phyloP scores from a whole-genome alignment of 2,329 filamentous ascomycete species.

The Thelonectria discophora region DNA sequence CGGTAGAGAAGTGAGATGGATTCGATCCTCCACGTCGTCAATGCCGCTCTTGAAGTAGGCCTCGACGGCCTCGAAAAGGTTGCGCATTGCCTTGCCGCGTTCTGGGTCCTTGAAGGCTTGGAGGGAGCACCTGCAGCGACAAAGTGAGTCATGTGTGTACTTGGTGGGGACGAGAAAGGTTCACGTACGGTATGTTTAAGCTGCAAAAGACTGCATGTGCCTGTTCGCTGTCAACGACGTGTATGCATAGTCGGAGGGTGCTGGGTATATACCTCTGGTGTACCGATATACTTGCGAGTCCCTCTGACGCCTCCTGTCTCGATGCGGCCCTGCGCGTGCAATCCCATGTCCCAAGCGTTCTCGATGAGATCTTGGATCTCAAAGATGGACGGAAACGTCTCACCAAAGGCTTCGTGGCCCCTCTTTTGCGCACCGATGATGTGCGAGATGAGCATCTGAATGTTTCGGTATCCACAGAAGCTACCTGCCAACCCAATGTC shows the following conservation, averaged over 20 bases:
- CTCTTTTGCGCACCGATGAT: conserved; percentile 67
- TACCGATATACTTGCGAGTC: conserved; percentile 97
- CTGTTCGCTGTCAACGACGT: conserved; percentile 51
- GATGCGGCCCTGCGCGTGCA: conserved; percentile 75
- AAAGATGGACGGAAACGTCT: conserved; percentile 77
- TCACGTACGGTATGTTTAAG: conserved; percentile 70
- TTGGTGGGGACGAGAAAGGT: too few species aligned
- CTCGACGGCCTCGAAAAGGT: conserved; percentile 74
- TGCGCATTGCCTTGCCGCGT: conserved; percentile 55
- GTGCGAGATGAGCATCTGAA: conserved; percentile 89
- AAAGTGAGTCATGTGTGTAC: conserved; percentile 7
- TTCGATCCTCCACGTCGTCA: conserved; percentile 55
- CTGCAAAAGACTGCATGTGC: conserved; percentile 81
- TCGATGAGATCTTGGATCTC: conserved; percentile 89
- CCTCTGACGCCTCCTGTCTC: conserved; percentile 88
- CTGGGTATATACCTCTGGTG: conserved; percentile 72
- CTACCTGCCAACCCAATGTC: conserved; percentile 62
- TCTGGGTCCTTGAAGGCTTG: conserved; percentile 64
- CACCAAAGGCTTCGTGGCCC: conserved; percentile 68
- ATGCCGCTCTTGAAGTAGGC: conserved; percentile 73
- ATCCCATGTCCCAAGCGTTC: conserved; percentile 84
- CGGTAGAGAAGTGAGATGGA: conserved; percentile 76
- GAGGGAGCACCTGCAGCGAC: conserved; percentile 63
- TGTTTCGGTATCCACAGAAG: conserved; percentile 95
- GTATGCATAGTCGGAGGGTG: too few species aligned